Base-by-base conservation (phyloP, 352 stramenopile genomes). In the Paralagenidium karlingii region DNA sequence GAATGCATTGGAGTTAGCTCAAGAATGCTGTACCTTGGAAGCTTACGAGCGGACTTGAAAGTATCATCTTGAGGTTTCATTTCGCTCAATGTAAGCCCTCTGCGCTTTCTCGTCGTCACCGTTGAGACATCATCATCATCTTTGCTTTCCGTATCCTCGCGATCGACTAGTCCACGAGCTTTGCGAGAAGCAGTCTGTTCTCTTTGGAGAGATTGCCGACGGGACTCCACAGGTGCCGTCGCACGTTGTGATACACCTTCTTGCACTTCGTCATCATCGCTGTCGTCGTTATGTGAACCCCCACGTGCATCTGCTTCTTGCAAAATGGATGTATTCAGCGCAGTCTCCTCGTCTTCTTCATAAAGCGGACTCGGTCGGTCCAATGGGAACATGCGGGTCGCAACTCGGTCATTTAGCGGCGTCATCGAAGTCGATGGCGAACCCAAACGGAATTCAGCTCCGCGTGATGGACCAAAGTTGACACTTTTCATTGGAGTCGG, bases 351-450 rank as follows among this genome's bases (percentile, higher is more conserved):
- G 18, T 91, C 78, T 3, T 67, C 61, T 5, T 76, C 60, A 15
- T 51, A 29, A 10, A 22, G 22, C 22, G 50, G 37, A 5, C 29
- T 49, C 6, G 44, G 50, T 13, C 60, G 60, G 7, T 85, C 63
- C 21, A 83, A 51, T 0, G 76, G 75, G 44, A 82, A 92, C 50
- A 83, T 70, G 10, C 51, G 57, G 15, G 49, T 59, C 10, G 76
- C 70, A 21, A 77, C 63, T 34, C 65, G 65, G 8, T 66, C 61
- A 7, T 47, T 52, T 74, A 92, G 83, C 0, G 75, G 78, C 4
- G 78, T 92, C 75, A 92, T 89, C 2, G 75, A 87, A n/a, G 71
- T 89, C 8, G 75, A 85, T 11, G 78, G 78, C 0, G 73, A 86
- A 1, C 70, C 74, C 25, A 69, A 47, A 20, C 85, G 81, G 53